A percentile compares a stretch with the other conserved stretches of the same genome.
Conservation (phyloP, 148 eudicot genomes). For the Rhododendron henanense region DNA sequence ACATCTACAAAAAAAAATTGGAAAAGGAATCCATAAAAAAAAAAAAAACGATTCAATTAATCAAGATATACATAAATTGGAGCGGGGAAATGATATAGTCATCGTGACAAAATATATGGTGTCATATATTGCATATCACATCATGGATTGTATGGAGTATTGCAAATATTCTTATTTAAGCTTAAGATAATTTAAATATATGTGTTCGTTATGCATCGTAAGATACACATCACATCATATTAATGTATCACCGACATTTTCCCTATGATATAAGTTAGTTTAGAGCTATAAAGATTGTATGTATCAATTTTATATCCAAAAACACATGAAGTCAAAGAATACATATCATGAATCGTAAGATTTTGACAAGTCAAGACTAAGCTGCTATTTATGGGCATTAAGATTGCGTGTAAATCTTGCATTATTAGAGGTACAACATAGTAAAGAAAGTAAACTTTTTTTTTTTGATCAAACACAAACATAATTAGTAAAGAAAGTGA, state of each 20-base stretch:
- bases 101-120: neutral
- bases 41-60: too few species aligned
- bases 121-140: neutral
- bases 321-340: neutral
- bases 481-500: neutral
- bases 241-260: neutral
- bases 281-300: too few species aligned
- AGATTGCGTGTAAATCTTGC: neutral
- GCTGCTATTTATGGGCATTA: neutral
- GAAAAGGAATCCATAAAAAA: too few species aligned
- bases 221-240: neutral
- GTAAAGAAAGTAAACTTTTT: too few species aligned
- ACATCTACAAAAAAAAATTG: too few species aligned
- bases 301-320: neutral
- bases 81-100: too few species aligned
- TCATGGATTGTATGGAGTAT: neutral
- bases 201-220: neutral
- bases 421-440: neutral
- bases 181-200: neutral
- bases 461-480: too few species aligned
- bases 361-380: neutral
- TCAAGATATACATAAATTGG: too few species aligned
- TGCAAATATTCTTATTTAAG: neutral
- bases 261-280: too few species aligned
- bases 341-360: neutral